Conservation (phyloP, 495 filamentous ascomycete genomes). For the Pyrenopolyporus hunteri region DNA sequence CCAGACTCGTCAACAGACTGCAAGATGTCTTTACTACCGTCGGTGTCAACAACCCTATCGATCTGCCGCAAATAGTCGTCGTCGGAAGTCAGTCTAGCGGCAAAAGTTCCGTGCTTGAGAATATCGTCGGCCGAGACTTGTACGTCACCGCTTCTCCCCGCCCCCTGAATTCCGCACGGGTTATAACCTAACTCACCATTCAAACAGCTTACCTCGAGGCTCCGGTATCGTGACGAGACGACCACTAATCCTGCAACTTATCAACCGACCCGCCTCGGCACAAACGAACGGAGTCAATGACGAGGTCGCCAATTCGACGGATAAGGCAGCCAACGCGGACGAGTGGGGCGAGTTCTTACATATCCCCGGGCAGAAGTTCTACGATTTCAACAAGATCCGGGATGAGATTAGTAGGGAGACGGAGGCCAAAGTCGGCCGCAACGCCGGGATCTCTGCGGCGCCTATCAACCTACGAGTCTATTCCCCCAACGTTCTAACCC, state of each 20-base stretch:
- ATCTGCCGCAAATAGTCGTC: slow-evolving; percentile 97
- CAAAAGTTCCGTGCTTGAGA: slow-evolving; percentile 99
- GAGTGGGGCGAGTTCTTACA: slow-evolving; percentile 99
- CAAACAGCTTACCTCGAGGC: slow-evolving; percentile 85
- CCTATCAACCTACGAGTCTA: slow-evolving; percentile 98
- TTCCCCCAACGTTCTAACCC: slow-evolving; percentile 95
- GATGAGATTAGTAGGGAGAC: slow-evolving; percentile 98
- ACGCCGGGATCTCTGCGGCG: slow-evolving; percentile 93
- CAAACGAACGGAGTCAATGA: slow-evolving; percentile 80
- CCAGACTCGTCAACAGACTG: slow-evolving; percentile 95
- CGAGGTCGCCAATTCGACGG: slow-evolving; percentile 65
- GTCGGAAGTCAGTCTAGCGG: slow-evolving; percentile 99
- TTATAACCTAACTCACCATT: slow-evolving; percentile 20
- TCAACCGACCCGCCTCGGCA: slow-evolving; percentile 73
- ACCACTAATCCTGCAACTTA: slow-evolving; percentile 95
- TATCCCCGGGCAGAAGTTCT: slow-evolving; percentile 97
- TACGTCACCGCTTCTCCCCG: slow-evolving; percentile 55
- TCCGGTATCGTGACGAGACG: slow-evolving; percentile 97
- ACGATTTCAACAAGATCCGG: slow-evolving; percentile 98
- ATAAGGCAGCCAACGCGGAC: slow-evolving; percentile 86
- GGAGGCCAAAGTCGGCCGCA: slow-evolving; percentile 92
- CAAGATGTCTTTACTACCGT: slow-evolving; percentile 99
- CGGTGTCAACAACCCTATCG: slow-evolving; percentile 98
- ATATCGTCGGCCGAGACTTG: slow-evolving; percentile 99
- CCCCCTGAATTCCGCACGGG: slow-evolving; percentile 1